These are phyloP conservation scores for Naganishia sp. DNA, from an alignment of 1,284 basidiomycete genomes.

Conservation along the genomic window DNA sequence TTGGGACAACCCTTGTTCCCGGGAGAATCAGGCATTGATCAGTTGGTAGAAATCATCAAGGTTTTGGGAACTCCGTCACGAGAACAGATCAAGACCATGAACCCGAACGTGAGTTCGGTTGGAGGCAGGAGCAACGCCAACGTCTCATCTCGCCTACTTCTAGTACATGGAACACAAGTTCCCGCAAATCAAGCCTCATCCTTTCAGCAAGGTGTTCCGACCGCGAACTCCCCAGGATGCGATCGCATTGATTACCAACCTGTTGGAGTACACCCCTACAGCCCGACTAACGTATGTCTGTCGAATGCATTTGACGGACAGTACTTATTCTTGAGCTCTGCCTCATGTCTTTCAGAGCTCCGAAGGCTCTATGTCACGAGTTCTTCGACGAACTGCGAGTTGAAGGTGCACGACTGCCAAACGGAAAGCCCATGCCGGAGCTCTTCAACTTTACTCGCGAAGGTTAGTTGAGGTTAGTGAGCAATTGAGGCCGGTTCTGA, in stretches of 20 bases:
- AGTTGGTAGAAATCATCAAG: constrained; percentile 99
- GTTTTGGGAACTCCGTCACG: constrained; percentile 96
- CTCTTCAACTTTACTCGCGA: constrained; percentile 97
- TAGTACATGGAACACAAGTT: constrained; percentile 99
- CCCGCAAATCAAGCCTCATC: constrained; percentile 98
- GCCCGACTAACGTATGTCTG: constrained; percentile 67
- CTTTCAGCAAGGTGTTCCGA: constrained; percentile 97
- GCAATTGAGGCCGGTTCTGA: neutral
- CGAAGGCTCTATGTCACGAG: constrained; percentile 91
- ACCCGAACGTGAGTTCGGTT: constrained; percentile 68
- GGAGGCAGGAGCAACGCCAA: neutral
- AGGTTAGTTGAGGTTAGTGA: constrained; percentile 61
- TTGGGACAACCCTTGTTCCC: constrained; percentile 98
- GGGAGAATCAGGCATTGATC: constrained; percentile 99
- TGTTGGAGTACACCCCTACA: constrained; percentile 96
- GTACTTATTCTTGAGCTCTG: neutral
- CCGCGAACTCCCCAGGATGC: constrained; percentile 94
- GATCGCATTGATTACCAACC: constrained; percentile 90
- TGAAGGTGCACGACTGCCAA: constrained; percentile 90
- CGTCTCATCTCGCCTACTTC: neutral
- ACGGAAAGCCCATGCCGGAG: constrained; percentile 90
- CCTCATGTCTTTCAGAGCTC: constrained; percentile 56
- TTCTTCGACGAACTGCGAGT: constrained; percentile 96
- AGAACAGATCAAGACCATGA: constrained; percentile 99
- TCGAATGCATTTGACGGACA: neutral